Evolutionary conservation across 495 filamentous ascomycete species (phyloP), one percentile per base, ranked within the genome.

Genomic region (Penicillium atrosanguineum): DNA sequence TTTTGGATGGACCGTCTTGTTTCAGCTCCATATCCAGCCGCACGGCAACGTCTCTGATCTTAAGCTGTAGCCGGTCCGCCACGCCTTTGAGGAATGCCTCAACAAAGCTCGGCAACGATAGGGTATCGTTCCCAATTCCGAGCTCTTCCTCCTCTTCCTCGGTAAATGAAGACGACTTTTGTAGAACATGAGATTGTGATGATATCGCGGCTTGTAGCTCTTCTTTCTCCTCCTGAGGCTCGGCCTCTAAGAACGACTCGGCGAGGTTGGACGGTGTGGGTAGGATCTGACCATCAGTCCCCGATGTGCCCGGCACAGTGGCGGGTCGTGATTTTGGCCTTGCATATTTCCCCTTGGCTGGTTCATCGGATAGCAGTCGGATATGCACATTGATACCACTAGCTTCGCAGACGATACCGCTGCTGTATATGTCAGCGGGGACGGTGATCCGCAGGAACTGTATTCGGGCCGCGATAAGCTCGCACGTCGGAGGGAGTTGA

Each of bases 261-360:
- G 93, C 93, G 28, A 97, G 78, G 52, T 93, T 87, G 55, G 86
- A 80, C n/a, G 90, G 83, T 15, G 87, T 90, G 4, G 90, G 89
- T 11, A 95, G 47, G 34, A 63, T 59, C 7, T 64, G 54, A 2
- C 61, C 69, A 31, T 59, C 62, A 16, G 48, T 9, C 14, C 64
- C 60, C 48, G 60, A 57, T 19, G 8, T 38, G 3, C 34, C 42
- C 8, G 48, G 19, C 6, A 19, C 19, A 20, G 43, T 31, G 11
- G 28, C 6, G 28, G 23, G 38, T 18, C 23, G 50, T 7, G 11
- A n/a, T 45, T 46, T 56, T 39, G 40, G 50, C 43, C 55, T 53
- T 46, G 11, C 51, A 34, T 52, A 43, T 26, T 46, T 57, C 15
- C 39, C 39, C 9, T 56, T 48, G 29, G 29, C 11, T 39, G 56